Evolutionary conservation across 352 stramenopile genomes (phyloP).

Genomic region (Elongisporangium undulatum): DNA sequence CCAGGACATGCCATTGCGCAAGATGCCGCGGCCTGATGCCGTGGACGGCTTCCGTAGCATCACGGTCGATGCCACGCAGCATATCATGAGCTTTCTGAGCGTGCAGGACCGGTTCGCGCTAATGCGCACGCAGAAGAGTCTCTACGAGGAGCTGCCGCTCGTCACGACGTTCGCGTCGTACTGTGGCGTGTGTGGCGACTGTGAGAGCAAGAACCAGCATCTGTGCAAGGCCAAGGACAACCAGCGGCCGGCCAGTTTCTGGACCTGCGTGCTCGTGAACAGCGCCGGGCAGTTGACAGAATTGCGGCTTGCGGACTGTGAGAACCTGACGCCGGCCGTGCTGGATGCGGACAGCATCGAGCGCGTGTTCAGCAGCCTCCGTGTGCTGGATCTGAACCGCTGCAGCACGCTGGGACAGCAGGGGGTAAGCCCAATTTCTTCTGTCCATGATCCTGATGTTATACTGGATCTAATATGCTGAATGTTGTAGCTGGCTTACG

Average conservation of each 20-base stretch:
- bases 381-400: conserved; percentile 60
- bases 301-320: conserved; percentile 51
- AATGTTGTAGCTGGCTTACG: conserved; percentile 12
- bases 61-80: conserved; percentile 45
- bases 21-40: background rate
- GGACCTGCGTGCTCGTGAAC: conserved; percentile 42
- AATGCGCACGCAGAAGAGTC: conserved; percentile 29
- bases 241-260: conserved; percentile 36
- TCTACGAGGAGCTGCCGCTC: conserved; percentile 39
- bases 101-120: conserved; percentile 58
- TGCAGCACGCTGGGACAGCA: conserved; percentile 36
- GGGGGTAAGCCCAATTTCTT: conserved; percentile 19
- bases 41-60: conserved; percentile 10
- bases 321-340: conserved; percentile 33
- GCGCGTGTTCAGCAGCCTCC: conserved; percentile 29
- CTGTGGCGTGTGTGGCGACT: conserved; percentile 51
- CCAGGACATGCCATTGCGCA: background rate
- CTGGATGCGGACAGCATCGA: conserved; percentile 21
- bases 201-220: conserved; percentile 40
- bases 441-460: background rate
- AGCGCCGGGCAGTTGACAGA: conserved; percentile 28
- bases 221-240: conserved; percentile 42
- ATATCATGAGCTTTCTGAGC: conserved; percentile 50
- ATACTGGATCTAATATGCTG: background rate
- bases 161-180: conserved; percentile 42